phyloP scores from a whole-genome alignment of 768 basidiomycete species.

The Lentinula lateritia region DNA sequence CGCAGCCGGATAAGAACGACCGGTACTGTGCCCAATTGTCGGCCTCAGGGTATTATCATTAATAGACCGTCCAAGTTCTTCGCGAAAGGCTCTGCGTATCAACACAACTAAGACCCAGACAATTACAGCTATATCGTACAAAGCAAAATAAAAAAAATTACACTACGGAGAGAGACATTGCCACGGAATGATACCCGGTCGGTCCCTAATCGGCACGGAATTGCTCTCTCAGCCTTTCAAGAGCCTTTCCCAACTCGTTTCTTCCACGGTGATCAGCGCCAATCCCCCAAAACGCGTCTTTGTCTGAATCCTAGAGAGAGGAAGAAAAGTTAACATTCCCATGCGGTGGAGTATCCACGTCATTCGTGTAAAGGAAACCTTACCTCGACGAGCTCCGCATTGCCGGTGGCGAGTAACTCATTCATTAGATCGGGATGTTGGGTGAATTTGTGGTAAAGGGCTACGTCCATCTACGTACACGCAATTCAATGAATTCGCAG shows the following conservation, averaged over 20 bases:
- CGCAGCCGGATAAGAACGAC: too few relatives aligned
- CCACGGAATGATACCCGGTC: not conserved
- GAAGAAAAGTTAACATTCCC: not conserved
- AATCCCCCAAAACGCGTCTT: conserved; percentile 76
- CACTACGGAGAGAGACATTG: not conserved
- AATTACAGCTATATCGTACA: not conserved
- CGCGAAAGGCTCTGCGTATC: not conserved
- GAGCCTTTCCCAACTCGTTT: conserved; percentile 71
- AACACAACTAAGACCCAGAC: not conserved
- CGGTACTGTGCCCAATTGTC: too few relatives aligned
- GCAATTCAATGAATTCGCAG: not conserved
- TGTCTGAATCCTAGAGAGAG: conserved; percentile 55
- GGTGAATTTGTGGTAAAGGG: conserved; percentile 62
- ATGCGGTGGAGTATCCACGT: not conserved
- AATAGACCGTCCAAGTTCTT: too few relatives aligned
- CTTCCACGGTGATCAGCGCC: conserved; percentile 61
- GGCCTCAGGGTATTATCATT: too few relatives aligned
- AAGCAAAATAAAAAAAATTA: not conserved
- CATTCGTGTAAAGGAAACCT: conserved; percentile 10
- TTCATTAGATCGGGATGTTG: conserved; percentile 58
- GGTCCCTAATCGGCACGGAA: conserved; percentile 29
- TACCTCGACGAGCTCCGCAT: conserved; percentile 66
- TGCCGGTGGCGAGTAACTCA: conserved; percentile 59
- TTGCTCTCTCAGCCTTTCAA: conserved; percentile 54
- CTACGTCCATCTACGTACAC: conserved; percentile 53